Base-by-base conservation (phyloP, 257 asterid genomes). In the Nicotiana obtusifolia region DNA sequence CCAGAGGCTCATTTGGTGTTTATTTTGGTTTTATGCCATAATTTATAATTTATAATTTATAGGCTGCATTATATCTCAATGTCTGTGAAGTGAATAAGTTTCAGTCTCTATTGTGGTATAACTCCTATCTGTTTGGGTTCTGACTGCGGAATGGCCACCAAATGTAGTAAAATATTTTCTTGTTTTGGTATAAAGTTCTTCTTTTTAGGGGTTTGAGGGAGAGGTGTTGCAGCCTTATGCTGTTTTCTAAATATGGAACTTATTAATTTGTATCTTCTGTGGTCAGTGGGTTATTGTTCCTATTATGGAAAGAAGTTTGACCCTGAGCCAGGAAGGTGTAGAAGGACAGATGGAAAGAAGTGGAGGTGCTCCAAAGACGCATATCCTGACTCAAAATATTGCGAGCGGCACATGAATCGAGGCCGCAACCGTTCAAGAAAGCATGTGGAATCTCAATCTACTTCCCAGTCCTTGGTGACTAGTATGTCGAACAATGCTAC, bases 391-490 rank as follows among this genome's bases (percentile, higher is more conserved):
- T 83, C 85, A 76, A 83, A 83, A 37, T 83, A 83, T 73, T 83
- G 85, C 7, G 85, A 83, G 82, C 77, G 82, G 28, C 85, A 83
- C 82, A 83, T 83, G 85, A 77, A 76, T 31, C 52, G 85, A 76
- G 82, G 85, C 78, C 76, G 85, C 35, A 82, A 62, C 82, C 85
- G 85, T 82, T 82, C 85, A 82, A 82, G 85, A 82, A 82, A 82
- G 85, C 85, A 80, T 82, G 85, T 83, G 85, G 85, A 83, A 83
- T 90, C 98, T 86, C 97, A 93, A 84, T 83, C 94, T 76, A 89
- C 90, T 82, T 86, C 93, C 80, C 98, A 88, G 92, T 88, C 99
- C 53, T 78, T 86, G 87, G 86, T 93, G 64, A 86, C 98, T 86
- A 90, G 91, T 41, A 81, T 87, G 84, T 83, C 97, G 2, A 91